These are phyloP conservation scores for Isabelozyma gotoi DNA, from an alignment of 805 yeast species.

Conservation along the genomic window DNA sequence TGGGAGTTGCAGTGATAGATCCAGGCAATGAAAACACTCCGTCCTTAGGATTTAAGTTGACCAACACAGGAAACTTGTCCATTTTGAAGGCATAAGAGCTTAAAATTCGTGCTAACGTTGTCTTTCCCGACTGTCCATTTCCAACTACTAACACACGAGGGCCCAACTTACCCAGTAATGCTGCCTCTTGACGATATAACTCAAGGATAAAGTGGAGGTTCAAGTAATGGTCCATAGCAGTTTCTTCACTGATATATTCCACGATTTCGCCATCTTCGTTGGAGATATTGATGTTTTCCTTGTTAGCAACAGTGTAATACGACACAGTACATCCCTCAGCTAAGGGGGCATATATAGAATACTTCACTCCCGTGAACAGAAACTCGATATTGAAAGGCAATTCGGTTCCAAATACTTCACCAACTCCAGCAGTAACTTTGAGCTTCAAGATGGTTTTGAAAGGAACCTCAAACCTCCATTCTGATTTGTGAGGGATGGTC, in stretches of 20 bases:
- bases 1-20: conserved; percentile 76
- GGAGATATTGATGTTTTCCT: conserved; percentile 21
- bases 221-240: conserved; percentile 60
- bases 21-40: conserved; percentile 83
- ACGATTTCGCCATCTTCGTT: conserved; percentile 40
- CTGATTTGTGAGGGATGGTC: conserved; percentile 43
- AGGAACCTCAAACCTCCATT: conserved; percentile 78
- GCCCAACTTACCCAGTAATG: conserved; percentile 18
- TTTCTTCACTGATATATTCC: conserved; percentile 71
- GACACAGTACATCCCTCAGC: conserved; percentile 66
- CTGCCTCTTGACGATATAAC: conserved; percentile 37
- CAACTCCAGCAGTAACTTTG: conserved; percentile 63
- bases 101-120: conserved; percentile 67
- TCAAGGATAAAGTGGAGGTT: conserved; percentile 79
- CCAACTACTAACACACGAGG: conserved; percentile 78
- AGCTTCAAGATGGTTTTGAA: conserved; percentile 50
- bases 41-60: conserved; percentile 74
- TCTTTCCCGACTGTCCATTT: conserved; percentile 70
- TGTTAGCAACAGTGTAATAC: conserved; percentile 30
- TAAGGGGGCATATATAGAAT: conserved; percentile 38
- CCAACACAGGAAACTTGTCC: conserved; percentile 65
- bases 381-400: conserved; percentile 65
- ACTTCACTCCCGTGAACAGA: conserved; percentile 37
- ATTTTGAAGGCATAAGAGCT: conserved; percentile 74
- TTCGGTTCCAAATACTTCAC: conserved; percentile 93